Conservation (phyloP, 2,329 filamentous ascomycete genomes). For the Bipolaris gigantea region DNA sequence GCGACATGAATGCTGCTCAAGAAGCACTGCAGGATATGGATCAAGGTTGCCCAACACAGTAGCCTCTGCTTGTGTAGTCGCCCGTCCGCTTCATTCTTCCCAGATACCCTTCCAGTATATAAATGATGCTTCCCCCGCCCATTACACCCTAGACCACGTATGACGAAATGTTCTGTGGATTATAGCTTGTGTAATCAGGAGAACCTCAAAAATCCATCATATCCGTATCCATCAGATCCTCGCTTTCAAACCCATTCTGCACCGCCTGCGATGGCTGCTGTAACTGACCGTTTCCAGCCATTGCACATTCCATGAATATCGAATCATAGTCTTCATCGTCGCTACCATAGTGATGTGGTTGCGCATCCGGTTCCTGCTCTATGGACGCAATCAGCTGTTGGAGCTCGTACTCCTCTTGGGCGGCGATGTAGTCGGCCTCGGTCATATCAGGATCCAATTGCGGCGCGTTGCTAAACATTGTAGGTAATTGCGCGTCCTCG, state of each 20-base stretch:
- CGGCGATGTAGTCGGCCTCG: conserved; percentile 45
- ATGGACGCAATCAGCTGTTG: conserved; percentile 51
- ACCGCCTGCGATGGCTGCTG: conserved; percentile 24
- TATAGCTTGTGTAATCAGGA: background rate
- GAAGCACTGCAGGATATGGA: conserved; percentile 63
- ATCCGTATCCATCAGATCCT: conserved; percentile 45
- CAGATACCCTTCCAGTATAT: conserved; percentile 30
- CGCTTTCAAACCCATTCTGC: conserved; percentile 12
- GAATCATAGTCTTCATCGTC: conserved; percentile 64
- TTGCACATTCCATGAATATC: conserved; percentile 64
- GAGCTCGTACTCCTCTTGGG: conserved; percentile 50
- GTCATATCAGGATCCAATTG: conserved; percentile 31
- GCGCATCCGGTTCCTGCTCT: conserved; percentile 35
- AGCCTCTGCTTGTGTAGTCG: conserved; percentile 18
- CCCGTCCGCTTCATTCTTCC: conserved; percentile 9
- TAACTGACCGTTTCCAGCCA: conserved; percentile 50
- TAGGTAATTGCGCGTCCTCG: conserved; percentile 16
- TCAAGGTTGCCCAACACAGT: conserved; percentile 65
- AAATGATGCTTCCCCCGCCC: conserved; percentile 1
- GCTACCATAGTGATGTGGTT: conserved; percentile 48
- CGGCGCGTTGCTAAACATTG: conserved; percentile 2
- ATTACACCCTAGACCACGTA: background rate
- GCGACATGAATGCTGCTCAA: conserved; percentile 82
- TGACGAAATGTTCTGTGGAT: background rate
- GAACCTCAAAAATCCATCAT: conserved; percentile 27